Conservation (phyloP, 2,329 filamentous ascomycete genomes). For the Anisogramma anomala region DNA sequence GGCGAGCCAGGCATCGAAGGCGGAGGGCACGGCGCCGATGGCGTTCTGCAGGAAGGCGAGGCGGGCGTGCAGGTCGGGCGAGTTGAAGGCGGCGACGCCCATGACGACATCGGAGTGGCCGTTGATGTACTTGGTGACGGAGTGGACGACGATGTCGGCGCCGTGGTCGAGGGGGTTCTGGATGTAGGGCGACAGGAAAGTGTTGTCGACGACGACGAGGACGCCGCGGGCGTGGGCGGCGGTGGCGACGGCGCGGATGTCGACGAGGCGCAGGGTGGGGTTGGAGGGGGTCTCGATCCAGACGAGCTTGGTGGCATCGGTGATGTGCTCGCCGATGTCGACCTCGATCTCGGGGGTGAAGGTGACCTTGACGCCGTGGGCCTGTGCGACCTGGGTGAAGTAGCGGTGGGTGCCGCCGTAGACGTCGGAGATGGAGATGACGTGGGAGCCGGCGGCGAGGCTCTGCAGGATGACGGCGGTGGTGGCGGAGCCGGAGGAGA, state of each 20-base stretch:
- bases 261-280: conserved; percentile 83
- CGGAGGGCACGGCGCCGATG: conserved; percentile 84
- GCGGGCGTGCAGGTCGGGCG: conserved; percentile 61
- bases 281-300: conserved; percentile 98
- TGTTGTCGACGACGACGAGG: conserved; percentile 97
- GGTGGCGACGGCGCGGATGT: conserved; percentile 75
- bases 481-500: conserved; percentile 85
- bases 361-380: conserved; percentile 87
- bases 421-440: conserved; percentile 93
- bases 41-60: conserved; percentile 93
- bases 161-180: conserved; percentile 94
- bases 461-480: conserved; percentile 91
- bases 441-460: conserved; percentile 79
- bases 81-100: conserved; percentile 94
- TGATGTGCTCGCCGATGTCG: conserved; percentile 76
- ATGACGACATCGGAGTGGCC: conserved; percentile 95
- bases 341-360: conserved; percentile 89
- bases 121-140: conserved; percentile 98
- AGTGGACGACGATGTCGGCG: conserved; percentile 93
- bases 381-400: conserved; percentile 93
- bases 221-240: conserved; percentile 81
- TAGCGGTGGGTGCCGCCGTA: conserved; percentile 97
- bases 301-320: conserved; percentile 78
- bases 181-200: conserved; percentile 90
- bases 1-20: conserved; percentile 97